Evolutionary conservation across 2,329 filamentous ascomycete species (phyloP), one percentile per base, ranked within the genome.

Genomic region (Trichoderma afroharzianum): DNA sequence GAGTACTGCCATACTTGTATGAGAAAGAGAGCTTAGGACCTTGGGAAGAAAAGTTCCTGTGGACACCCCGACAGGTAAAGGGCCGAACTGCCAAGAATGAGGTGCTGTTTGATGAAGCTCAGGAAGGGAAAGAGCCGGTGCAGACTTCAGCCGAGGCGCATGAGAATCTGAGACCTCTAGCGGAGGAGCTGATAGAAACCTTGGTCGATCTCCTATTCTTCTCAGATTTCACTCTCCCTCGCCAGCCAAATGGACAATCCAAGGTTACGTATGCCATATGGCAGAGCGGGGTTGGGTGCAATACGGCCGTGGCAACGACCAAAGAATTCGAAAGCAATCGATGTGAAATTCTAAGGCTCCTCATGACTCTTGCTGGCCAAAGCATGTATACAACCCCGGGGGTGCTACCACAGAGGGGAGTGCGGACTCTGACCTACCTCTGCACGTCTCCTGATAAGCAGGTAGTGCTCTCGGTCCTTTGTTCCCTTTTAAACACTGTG

Each of bases 201-300:
- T 85, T 98, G 67, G 83, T 96, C 72, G 95, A 98, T 78, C 84
- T 98, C 68, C 87, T 98, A 55, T 99, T 99, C 87, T 97, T 93
- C 80, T 91, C 92, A 9, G 93, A 94, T 70, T 92, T 99, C 77
- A 97, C 95, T 0, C 87, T 98, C 18, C 93, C 95, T 11, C 88
- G 86, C 71, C 88, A 92, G 55, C 86, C 90, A 15, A 87, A 90
- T 71, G 89, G 89, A 68, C 94, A 92, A 78, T 88, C 88, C 74
- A 97, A 96, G 80, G 92, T 98, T 70, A 92, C 92, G 8, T 97
- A 96, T 82, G 92, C 94, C 68, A 98, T 99, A 79, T 99, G 96
- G 96, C 94, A 98, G 83, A 98, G 93, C 78, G 96, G 96, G 62
- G 95, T 99, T 33, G 96, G 96, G 15, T 98, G 95, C 84, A 97